Evolutionary conservation across 768 basidiomycete species (phyloP).

Genomic region (Leccinum sublutescens): DNA sequence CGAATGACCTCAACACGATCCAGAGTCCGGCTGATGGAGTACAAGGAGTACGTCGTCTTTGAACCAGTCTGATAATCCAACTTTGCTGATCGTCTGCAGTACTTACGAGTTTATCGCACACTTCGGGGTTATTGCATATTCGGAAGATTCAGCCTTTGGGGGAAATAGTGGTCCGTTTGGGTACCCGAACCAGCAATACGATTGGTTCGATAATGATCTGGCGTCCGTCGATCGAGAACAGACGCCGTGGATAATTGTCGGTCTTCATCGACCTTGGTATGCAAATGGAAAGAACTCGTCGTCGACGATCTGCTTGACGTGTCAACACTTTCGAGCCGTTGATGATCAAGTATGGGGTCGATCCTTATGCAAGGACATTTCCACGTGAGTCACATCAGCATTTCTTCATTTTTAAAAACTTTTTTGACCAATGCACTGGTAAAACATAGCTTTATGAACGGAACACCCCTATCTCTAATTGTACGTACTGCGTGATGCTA

Average conservation of each 20-base stretch:
- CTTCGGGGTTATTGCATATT: conserved; percentile 26
- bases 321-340: conserved; percentile 30
- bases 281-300: conserved; percentile 10
- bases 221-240: conserved; percentile 25
- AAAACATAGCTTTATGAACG: conserved; percentile 22
- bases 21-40: conserved; percentile 30
- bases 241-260: conserved; percentile 29
- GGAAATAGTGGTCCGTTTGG: conserved; percentile 27
- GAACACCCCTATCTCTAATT: conserved; percentile 27
- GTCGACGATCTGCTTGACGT: conserved; percentile 11
- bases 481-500: conserved; percentile 7
- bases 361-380: conserved; percentile 30
- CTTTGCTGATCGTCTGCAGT: conserved; percentile 10
- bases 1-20: conserved; percentile 29
- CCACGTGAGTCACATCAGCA: conserved; percentile 14
- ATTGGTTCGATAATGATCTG: conserved; percentile 29
- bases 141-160: conserved; percentile 22
- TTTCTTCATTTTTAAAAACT: not conserved
- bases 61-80: not conserved
- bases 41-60: conserved; percentile 23
- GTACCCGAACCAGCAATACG: conserved; percentile 26
- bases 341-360: conserved; percentile 32
- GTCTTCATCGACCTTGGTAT: conserved; percentile 31
- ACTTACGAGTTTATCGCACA: conserved; percentile 30
- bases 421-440: not conserved